Base-by-base conservation (phyloP, 2,329 filamentous ascomycete genomes). In the Fusarium musae region DNA sequence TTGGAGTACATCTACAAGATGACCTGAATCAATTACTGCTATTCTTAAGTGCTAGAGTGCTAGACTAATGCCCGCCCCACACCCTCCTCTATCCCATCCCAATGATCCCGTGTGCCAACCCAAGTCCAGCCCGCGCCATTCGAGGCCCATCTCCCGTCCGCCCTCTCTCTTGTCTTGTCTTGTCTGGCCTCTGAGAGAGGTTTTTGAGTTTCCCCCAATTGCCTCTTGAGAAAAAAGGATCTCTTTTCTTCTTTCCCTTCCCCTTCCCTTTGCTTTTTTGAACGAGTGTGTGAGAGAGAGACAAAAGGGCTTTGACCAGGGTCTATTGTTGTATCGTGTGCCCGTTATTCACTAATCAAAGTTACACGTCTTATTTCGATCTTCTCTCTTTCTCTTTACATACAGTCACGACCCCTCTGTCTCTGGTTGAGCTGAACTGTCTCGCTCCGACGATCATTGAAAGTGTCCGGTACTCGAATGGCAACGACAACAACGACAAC, bases 21-120 rank as follows among this genome's bases (percentile, higher is more conserved):
- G 30, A 37, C 36, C 52, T 65, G 66, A 65, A 70, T 69, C 52
- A 9, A 69, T 59, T 36, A 57, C 39, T 70, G 66, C 40, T 59
- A 69, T 69, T 64, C 66, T 69, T 63, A 69, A 63, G 63, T 72
- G 70, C 64, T 69, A 59, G 59, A 63, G 63, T 72, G 70, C 64
- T 69, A 59, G 59, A 36, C 57, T 50, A 47, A 58, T 43, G 21
- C n/a, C 30, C 30, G 70, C 59, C 54, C 70, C 71, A 73, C 71
- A 73, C 71, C 59, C 54, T 66, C 59, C 54, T 66, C 54, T 32
- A 47, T 47, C 46, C 23, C 30, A 23, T 70, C 40, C 70, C 36
- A 23, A 23, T 23, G 23, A 9, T 36, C 34, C 36, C 44, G 67
- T 70, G 69, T 73, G 56, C 64, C 69, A 72, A 43, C 52, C 63